Percentiles rank a stretch among this genome's conserved stretches.
These are phyloP conservation scores for Xylariaceae sp. DNA, from an alignment of 2,329 filamentous ascomycete species.

Conservation along the genomic window DNA sequence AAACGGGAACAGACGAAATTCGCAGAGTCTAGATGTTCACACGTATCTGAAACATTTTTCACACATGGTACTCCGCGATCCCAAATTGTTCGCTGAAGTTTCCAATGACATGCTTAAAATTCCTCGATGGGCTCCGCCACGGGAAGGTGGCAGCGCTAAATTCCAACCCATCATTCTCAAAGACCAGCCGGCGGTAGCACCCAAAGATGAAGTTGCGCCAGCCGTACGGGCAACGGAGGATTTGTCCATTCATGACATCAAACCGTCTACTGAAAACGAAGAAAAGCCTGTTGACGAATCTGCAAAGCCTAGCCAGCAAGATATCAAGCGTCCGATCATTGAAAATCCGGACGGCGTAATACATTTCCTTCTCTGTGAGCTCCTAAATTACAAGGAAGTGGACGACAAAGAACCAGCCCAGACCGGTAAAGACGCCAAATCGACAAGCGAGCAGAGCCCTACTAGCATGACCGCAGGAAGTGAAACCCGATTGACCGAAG, in stretches of 20 bases:
- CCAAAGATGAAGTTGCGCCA: conserved; percentile 43
- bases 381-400: conserved; percentile 88
- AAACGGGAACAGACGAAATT: conserved; percentile 45
- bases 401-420: conserved; percentile 70
- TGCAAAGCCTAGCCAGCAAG: conserved; percentile 57
- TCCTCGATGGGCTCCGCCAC: conserved; percentile 50
- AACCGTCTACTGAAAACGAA: conserved; percentile 56
- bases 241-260: conserved; percentile 51
- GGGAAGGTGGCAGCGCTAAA: conserved; percentile 30
- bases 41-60: conserved; percentile 75
- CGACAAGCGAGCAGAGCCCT: conserved; percentile 31
- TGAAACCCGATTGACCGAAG: conserved; percentile 34
- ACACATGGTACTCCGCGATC: conserved; percentile 75
- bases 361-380: conserved; percentile 88
- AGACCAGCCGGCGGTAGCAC: conserved; percentile 30
- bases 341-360: conserved; percentile 94
- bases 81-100: conserved; percentile 82
- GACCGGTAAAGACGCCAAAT: conserved; percentile 42
- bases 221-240: conserved; percentile 46
- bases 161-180: conserved; percentile 43
- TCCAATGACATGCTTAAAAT: conserved; percentile 83
- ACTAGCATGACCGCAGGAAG: conserved; percentile 30
- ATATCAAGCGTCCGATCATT: conserved; percentile 78
- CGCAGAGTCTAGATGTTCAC: conserved; percentile 64
- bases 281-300: conserved; percentile 63